phyloP scores from a whole-genome alignment of 2,329 filamentous ascomycete species.

The Colletotrichum sidae region DNA sequence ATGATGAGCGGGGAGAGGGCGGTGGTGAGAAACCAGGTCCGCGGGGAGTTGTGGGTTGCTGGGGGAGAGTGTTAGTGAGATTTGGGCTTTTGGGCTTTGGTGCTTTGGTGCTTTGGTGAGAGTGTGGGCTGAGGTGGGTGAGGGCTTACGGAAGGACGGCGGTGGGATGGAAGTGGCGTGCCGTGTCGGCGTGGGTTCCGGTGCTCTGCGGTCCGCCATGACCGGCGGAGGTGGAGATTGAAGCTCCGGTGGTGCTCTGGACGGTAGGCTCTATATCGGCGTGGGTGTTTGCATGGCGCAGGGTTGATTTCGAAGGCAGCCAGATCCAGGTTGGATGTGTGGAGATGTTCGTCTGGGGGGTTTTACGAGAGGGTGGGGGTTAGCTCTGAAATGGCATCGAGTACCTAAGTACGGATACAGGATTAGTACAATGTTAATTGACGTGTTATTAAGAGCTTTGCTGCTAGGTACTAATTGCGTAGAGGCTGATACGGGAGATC shows the following conservation, averaged over 20 bases:
- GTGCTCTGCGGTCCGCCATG: slow-evolving; percentile 38
- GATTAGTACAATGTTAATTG: slow-evolving; percentile 23
- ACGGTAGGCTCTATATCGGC: background rate
- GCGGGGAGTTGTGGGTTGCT: slow-evolving; percentile 78
- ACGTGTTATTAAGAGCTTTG: slow-evolving; percentile 26
- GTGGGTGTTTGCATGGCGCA: background rate
- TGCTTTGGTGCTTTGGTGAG: too few relatives aligned
- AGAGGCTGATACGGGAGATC: slow-evolving; percentile 23
- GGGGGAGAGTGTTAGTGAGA: slow-evolving; percentile 40
- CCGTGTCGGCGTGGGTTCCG: slow-evolving; percentile 30
- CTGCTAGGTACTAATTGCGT: background rate
- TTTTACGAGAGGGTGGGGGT: too few relatives aligned
- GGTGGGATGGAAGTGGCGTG: slow-evolving; percentile 54
- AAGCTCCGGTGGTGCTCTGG: background rate
- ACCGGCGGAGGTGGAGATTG: slow-evolving; percentile 12
- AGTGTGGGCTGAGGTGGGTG: slow-evolving; percentile 40
- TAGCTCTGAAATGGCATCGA: too few relatives aligned
- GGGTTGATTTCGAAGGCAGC: background rate
- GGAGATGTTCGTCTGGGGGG: slow-evolving; percentile 13
- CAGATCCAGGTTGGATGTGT: slow-evolving; percentile 2
- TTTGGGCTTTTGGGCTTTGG: too few relatives aligned
- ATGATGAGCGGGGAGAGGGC: slow-evolving; percentile 88
- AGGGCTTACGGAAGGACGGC: slow-evolving; percentile 63
- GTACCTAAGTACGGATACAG: background rate
- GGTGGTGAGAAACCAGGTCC: slow-evolving; percentile 93